Base-by-base conservation (phyloP, 768 basidiomycete genomes). In the Podaxis sp. region DNA sequence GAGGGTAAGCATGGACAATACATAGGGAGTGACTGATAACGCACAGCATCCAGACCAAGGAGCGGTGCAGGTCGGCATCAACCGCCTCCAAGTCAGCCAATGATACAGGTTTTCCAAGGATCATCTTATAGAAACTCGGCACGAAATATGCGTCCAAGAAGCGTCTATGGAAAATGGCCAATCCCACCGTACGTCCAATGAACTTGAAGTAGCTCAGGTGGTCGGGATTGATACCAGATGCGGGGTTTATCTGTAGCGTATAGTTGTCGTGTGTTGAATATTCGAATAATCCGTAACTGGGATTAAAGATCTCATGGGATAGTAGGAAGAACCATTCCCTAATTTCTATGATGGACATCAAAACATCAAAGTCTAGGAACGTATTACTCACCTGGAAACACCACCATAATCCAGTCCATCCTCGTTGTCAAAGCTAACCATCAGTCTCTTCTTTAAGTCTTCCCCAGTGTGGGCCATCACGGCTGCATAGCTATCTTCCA, bases 261-360 rank as follows among this genome's bases (percentile, higher is more conserved):
- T 91, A 91, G 67, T 89, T 89, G 77, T 92, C 91, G 68, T 87
- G 86, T 3, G 88, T 81, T 0, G 90, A 90, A 68, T 92, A 93
- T 71, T 91, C 87, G 68, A 91, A 91, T 38, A 91, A 74, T n/a
- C 90, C 90, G 62, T 91, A 91, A 57, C 85, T 87, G 22, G 90
- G 90, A 69, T 91, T 87, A 76, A 93, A 92, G 67, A 93, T 88
- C 68, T 91, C 88, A 62, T 91, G 90, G 1, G 90, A 92, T 52
- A 93, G 78, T 2, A 92, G 77, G 84, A 93, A 91, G 78, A 93
- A 91, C 89, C 91, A 93, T 75, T 92, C 91, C 73, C 90, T 91
- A 64, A 22, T 41, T 17, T n/a, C 63, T 54, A 61, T 33, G 64
- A 38, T 66, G 56, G 49, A 60, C 17, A 33, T 64, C 49, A 63